These are phyloP conservation scores for Yamadazyma membranifaciens DNA, from an alignment of 1,139 yeast species.

Conservation along the genomic window DNA sequence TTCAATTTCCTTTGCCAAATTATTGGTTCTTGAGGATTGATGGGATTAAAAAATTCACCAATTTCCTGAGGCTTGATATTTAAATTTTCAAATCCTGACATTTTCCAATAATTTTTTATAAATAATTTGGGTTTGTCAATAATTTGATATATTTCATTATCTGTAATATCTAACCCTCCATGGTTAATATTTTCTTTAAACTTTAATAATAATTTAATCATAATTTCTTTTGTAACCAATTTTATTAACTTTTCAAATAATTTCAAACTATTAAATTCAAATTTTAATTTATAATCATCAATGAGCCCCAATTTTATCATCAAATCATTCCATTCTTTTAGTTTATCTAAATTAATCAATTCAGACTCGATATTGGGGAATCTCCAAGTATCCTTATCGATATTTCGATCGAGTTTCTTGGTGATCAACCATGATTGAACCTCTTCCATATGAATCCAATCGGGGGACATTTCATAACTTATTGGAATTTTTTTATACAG, in stretches of 20 bases:
- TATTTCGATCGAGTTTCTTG: conserved; percentile 15
- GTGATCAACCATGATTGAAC: conserved; percentile 32
- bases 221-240: conserved; percentile 1
- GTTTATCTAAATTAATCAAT: not conserved
- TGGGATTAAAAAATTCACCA: too few species aligned
- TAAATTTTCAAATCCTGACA: not conserved
- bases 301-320: not conserved
- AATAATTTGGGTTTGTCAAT: conserved; percentile 1
- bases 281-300: not conserved
- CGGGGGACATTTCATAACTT: conserved; percentile 52
- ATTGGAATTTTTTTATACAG: conserved; percentile 47
- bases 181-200: not conserved
- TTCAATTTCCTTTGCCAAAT: not conserved
- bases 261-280: not conserved
- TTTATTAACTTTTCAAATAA: conserved; percentile 2
- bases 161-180: not conserved
- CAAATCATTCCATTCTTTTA: not conserved
- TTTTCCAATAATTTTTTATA: conserved; percentile 2
- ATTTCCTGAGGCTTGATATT: not conserved
- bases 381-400: conserved; percentile 16
- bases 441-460: conserved; percentile 49
- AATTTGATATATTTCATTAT: conserved; percentile 1
- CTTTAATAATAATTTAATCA: not conserved
- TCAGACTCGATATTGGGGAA: conserved; percentile 2
- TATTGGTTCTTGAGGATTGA: conserved; percentile 2